Evolutionary conservation across 2,329 filamentous ascomycete species (phyloP), one percentile per base, ranked within the genome.

Genomic region (Phialophora verrucosa): DNA sequence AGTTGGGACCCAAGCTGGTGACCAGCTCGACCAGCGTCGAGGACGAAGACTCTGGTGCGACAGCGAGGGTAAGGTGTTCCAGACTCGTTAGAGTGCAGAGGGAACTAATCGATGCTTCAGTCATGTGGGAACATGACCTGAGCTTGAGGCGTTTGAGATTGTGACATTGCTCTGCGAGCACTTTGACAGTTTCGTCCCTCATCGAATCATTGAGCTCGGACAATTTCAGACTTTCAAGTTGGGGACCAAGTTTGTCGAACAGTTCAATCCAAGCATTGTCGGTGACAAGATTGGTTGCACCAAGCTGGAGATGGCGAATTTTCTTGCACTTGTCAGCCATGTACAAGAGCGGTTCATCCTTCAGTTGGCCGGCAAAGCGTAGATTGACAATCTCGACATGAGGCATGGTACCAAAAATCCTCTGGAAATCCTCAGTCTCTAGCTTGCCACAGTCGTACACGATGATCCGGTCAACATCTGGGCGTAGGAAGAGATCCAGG

Each of bases 291-390:
- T 97, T 98, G 10, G 92, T 88, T 11, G 92, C 91, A 69, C 95
- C 90, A 0, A 98, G 83, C 69, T 92, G 91, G 51, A 98, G 83
- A 63, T 87, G 84, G 66, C 88, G 85, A n/a, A 97, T 82, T 8
- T 85, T 78, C 58, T 87, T 85, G 58, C 90, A 85, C 56, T 91
- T 90, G 63, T 88, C 88, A 23, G 91, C 82, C 74, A 97, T 85
- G 76, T 94, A 97, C 60, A 92, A 87, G 77, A 97, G 85, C 50
- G 93, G 90, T 47, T 84, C 83, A 73, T 97, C 91, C 78, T 96
- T 97, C 83, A 97, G 90, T 75, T 97, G 93, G 58, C 95, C 91
- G n/a, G 90, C 92, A 73, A 93, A 94, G 57, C 90, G 88, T 11
- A 96, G 81, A 70, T 92, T 90, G 64, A 97, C 83, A 51, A 84